Evolutionary conservation across 805 yeast species (phyloP).

Genomic region (Metschnikowia continentalis): DNA sequence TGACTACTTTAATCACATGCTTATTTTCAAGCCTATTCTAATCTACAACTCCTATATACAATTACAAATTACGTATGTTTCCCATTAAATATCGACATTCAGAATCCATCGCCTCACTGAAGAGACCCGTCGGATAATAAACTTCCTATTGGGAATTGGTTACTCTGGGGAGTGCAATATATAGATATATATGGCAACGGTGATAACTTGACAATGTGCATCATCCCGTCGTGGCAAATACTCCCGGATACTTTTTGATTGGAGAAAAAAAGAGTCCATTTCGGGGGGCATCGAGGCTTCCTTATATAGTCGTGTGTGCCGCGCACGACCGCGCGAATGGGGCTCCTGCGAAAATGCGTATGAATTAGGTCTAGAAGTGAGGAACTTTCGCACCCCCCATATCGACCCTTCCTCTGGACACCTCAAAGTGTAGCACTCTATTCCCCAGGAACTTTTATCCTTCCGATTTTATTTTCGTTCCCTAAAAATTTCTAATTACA

Average conservation of each 20-base stretch:
- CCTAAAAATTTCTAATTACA: too few species aligned
- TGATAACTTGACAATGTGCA: constrained; percentile 55
- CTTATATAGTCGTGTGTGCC: constrained; percentile 13
- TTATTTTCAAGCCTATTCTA: too few species aligned
- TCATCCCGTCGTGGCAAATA: constrained; percentile 67
- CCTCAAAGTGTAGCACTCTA: too few species aligned
- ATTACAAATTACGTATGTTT: neutral
- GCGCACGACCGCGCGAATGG: constrained; percentile 10
- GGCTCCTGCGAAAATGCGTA: neutral
- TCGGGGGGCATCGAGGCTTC: constrained; percentile 9
- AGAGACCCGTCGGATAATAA: constrained; percentile 48
- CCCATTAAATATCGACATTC: constrained; percentile 49
- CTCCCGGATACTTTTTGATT: constrained; percentile 62
- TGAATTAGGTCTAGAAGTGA: neutral
- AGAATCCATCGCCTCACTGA: constrained; percentile 50
- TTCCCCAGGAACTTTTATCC: too few species aligned
- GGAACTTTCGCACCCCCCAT: too few species aligned
- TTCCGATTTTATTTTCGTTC: too few species aligned
- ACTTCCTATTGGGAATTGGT: constrained; percentile 56
- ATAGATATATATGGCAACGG: constrained; percentile 55
- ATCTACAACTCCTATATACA: neutral
- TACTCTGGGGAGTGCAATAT: constrained; percentile 49
- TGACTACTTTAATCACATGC: too few species aligned
- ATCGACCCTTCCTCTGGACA: too few species aligned
- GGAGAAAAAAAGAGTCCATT: constrained; percentile 25